A percentile compares a stretch with the other conserved stretches of the same genome.
These are phyloP conservation scores for Bacterosira constricta DNA, from an alignment of 108 stramenopile genomes.

Conservation along the genomic window DNA sequence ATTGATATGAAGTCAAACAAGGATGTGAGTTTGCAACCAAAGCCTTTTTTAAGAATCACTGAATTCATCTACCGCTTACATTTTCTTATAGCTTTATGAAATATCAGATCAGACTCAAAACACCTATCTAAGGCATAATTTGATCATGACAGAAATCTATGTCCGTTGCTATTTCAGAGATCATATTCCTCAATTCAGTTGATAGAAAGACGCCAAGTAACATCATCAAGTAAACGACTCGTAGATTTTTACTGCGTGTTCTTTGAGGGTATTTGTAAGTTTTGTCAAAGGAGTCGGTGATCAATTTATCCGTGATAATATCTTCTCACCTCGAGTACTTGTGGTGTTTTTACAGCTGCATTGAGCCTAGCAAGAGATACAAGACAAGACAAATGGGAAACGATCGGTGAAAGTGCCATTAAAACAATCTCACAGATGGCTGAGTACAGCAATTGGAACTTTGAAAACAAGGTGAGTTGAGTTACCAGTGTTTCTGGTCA, in stretches of 20 bases:
- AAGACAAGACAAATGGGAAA: background rate
- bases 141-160: background rate
- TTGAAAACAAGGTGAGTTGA: slow-evolving; percentile 35
- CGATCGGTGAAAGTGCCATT: background rate
- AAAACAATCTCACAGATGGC: background rate
- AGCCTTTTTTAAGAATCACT: too few relatives aligned
- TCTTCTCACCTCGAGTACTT: background rate
- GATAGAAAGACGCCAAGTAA: background rate
- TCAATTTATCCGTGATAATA: background rate
- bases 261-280: background rate
- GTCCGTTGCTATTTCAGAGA: background rate
- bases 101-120: background rate
- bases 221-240: background rate
- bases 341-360: background rate
- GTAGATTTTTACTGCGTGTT: background rate
- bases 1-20: background rate
- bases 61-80: too few relatives aligned
- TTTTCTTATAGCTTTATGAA: background rate
- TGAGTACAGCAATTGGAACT: background rate
- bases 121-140: background rate
- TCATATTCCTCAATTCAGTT: background rate
- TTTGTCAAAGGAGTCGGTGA: background rate
- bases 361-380: background rate
- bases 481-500: too few relatives aligned
- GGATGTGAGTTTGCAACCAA: too few relatives aligned